phyloP scores from a whole-genome alignment of 306 rosid species.

The Nissolia schottii region DNA sequence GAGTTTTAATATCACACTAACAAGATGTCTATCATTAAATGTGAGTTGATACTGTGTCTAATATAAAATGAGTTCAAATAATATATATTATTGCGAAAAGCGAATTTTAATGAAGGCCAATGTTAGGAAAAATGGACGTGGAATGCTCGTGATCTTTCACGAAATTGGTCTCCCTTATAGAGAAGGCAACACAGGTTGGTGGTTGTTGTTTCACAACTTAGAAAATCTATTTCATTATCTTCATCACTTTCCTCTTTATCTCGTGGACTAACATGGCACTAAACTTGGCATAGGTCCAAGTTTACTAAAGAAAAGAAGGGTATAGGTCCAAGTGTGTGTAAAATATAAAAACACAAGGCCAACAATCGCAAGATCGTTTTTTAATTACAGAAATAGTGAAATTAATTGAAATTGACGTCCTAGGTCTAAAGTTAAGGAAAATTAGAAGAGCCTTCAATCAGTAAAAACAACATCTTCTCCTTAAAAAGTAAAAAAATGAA shows the following conservation, averaged over 20 bases:
- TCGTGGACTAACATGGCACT: neutral
- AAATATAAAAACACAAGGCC: neutral
- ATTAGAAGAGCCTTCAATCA: neutral
- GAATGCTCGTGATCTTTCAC: conserved; percentile 7
- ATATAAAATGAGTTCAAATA: no score
- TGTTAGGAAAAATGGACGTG: neutral
- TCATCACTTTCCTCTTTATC: neutral
- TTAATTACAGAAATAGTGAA: no score
- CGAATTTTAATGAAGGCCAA: neutral
- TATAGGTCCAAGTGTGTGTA: neutral
- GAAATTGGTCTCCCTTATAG: neutral
- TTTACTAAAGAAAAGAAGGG: no score
- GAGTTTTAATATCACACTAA: no score
- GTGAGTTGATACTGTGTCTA: no score
- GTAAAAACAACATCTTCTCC: neutral
- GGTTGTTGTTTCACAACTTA: conserved; percentile 22
- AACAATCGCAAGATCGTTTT: neutral
- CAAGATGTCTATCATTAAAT: no score
- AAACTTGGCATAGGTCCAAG: neutral
- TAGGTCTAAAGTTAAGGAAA: neutral
- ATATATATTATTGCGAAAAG: no score
- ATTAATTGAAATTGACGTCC: neutral
- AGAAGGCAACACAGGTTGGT: neutral
- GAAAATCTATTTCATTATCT: neutral
- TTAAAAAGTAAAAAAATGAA: neutral